Conservation (phyloP, 176 grass and related monocot species). For the Oryza rufipogon region DNA sequence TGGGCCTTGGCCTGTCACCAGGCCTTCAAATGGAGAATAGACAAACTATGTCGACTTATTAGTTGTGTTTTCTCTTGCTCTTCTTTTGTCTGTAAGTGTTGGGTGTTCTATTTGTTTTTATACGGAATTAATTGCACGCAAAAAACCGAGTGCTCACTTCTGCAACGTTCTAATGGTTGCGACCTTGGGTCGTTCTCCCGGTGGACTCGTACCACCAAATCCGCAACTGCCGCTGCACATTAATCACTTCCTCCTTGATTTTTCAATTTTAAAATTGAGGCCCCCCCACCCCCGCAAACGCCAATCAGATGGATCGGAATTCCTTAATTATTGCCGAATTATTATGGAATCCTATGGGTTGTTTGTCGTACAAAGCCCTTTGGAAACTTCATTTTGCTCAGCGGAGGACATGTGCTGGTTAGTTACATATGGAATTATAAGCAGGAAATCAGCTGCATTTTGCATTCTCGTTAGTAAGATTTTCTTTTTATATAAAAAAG, state of each 20-base stretch:
- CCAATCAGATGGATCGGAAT: constrained; percentile 11
- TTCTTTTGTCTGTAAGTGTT: too few species aligned
- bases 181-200: neutral
- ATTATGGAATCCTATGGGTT: constrained; percentile 38
- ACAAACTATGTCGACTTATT: too few species aligned
- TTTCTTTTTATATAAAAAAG: too few species aligned
- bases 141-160: too few species aligned
- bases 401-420: neutral
- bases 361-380: neutral
- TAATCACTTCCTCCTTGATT: neutral
- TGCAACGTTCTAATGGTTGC: neutral
- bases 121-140: too few species aligned
- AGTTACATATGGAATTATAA: too few species aligned
- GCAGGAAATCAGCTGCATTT: neutral
- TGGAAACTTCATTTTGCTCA: neutral
- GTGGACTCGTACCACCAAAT: constrained; percentile 13
- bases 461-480: neutral
- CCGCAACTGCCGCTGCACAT: constrained; percentile 4
- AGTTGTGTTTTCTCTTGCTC: too few species aligned
- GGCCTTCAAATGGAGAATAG: too few species aligned
- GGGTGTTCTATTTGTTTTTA: too few species aligned
- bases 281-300: neutral
- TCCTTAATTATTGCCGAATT: constrained; percentile 45
- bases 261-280: neutral
- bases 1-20: too few species aligned